Evolutionary conservation across 768 basidiomycete species (phyloP), one percentile per base, ranked within the genome.

Genomic region (Boletus tylopilopsis): DNA sequence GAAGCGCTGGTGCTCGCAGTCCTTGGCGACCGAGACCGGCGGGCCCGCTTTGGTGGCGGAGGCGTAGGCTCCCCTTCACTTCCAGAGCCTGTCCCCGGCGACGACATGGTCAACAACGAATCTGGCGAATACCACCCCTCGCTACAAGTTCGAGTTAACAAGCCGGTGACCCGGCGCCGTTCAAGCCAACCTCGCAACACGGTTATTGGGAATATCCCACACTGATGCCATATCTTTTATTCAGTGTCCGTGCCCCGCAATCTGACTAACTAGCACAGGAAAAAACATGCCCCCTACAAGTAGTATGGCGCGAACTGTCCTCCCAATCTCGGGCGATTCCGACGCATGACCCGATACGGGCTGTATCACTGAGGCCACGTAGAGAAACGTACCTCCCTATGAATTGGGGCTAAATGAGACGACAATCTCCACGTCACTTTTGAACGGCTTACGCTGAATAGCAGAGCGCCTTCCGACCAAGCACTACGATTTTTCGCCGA

Each of bases 301-400:
- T 38, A 89, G 66, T 18, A 68, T 54, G 12, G 82, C 72, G 27
- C 87, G 76, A 23, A 67, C 52, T 29, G 61, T 61, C 42, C 76
- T 74, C 12, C 71, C 66, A 36, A 84, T 66, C 36, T 76, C 78
- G 21, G 62, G 29, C 23, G 56, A 50, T 53, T 56, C 70, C 33
- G 62, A 68, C 23, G 66, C 63, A 45, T 76, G 74, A 16, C 77
- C 73, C 27, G 85, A 83, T 27, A 85, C 77, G 3, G 87, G 81
- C 61, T 91, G 90, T n/a, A 93, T 73, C 34, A 91, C 85, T 1
- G 93, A 93, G 1, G 94, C 92, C 9, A 97, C 94, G 62, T 95
- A 96, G 33, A 97, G 74, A 70, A 96, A 96, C 4, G 91, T 93
- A 9, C 94, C 94, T 38, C 90, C 94, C 90, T 94, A 47, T 29